Base-by-base conservation (phyloP, 73 alveolate species). In the Urostyla sp. region DNA sequence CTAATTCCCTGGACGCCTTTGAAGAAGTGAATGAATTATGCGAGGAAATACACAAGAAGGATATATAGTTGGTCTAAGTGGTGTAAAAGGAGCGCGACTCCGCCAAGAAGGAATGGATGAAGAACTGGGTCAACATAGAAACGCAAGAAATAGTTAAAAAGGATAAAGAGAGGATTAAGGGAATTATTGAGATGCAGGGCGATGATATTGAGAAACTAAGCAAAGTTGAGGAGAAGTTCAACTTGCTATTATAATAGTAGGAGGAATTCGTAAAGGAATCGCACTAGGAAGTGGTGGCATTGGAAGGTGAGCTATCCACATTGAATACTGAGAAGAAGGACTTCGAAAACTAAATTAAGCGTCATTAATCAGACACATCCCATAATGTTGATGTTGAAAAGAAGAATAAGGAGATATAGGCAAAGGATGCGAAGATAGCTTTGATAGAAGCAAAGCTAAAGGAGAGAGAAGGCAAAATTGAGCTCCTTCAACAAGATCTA, bases 71-170 rank as follows among this genome's bases (percentile, higher is more conserved):
- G 35, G 36, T 69, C 20, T 34, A 46, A 1, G 15, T 46, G 1
- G 49, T 75, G 78, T 56, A 36, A 78, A 27, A 38, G 13, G 53
- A 66, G 11, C 5, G 78, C 2, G 67, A 75, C 32, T 49, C 54
- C 58, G 83, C 83, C 1, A 69, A 69, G 72, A 69, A 69, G 40
- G 83, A 69, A 4, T 69, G 83, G 67, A 24, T 50, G 23, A 54
- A 44, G 78, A 56, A 75, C 55, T 50, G 58, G 67, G 59, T 75
- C 48, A 54, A 56, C 53, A 59, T 34, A 3, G 87, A 75, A 36
- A 51, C 57, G 21, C 76, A 36, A 15, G 75, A 69, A 52, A 13
- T 75, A 38, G 26, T 54, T 52, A 15, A 52, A 6, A 43, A 53
- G 24, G 87, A 75, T 16, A 56, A 45, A 44, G 76, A 75, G 11